These are phyloP conservation scores for Solanum etuberosum DNA, from an alignment of 257 asterid species.

Conservation along the genomic window DNA sequence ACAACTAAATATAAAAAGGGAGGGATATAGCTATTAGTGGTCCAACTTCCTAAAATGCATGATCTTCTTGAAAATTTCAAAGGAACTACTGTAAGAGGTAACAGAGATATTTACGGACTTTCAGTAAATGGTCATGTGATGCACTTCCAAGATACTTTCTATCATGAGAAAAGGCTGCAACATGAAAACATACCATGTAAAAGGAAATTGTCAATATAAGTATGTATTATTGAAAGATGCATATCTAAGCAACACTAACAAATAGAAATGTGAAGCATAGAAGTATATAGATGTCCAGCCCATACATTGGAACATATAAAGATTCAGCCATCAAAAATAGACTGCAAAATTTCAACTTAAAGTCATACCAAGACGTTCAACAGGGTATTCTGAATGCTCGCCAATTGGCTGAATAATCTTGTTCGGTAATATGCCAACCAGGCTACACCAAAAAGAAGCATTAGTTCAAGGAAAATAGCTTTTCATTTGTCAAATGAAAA, in stretches of 20 bases:
- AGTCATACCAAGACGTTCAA: conserved; percentile 82
- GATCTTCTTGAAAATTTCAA: background rate
- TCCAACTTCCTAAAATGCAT: background rate
- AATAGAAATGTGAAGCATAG: background rate
- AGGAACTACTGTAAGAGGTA: background rate
- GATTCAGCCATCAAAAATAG: background rate
- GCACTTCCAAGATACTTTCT: conserved; percentile 83
- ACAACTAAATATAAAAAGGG: conserved; percentile 24
- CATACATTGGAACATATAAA: background rate
- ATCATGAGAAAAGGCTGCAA: conserved; percentile 82
- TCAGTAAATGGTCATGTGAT: conserved; percentile 69
- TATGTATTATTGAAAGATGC: background rate
- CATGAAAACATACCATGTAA: background rate
- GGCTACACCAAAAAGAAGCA: conserved; percentile 27
- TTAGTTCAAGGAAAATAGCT: background rate
- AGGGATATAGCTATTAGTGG: background rate
- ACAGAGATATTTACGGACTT: conserved; percentile 28
- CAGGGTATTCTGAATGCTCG: conserved; percentile 77
- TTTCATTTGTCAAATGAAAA: background rate
- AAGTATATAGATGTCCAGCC: background rate
- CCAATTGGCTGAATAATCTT: conserved; percentile 87
- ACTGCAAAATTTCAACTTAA: background rate
- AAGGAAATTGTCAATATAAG: background rate
- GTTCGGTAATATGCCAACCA: conserved; percentile 85
- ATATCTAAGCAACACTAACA: background rate